These are phyloP conservation scores for Capsicum pubescens DNA, from an alignment of 257 asterid species.

Conservation along the genomic window DNA sequence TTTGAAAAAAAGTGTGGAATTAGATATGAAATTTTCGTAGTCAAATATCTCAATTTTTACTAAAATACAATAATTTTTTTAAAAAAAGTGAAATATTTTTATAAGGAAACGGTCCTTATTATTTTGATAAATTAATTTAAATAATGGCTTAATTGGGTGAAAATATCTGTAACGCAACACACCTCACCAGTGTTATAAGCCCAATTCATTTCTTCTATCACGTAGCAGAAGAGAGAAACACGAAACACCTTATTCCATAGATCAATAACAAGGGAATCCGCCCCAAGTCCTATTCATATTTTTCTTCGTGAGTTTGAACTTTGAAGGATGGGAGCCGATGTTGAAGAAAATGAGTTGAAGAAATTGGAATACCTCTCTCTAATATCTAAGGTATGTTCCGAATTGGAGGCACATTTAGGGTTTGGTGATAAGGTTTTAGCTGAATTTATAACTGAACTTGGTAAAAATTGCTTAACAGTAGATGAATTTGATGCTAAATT, in stretches of 20 bases:
- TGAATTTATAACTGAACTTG: conserved; percentile 78
- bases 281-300: background rate
- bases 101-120: too few species aligned
- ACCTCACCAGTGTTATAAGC: too few species aligned
- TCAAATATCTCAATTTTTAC: too few species aligned
- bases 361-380: conserved; percentile 72
- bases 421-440: conserved; percentile 76
- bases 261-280: background rate
- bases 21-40: too few species aligned
- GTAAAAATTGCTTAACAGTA: conserved; percentile 59
- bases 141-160: too few species aligned
- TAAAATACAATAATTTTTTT: too few species aligned
- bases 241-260: background rate
- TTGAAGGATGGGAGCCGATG: conserved; percentile 49
- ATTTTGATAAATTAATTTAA: too few species aligned
- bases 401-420: conserved; percentile 75
- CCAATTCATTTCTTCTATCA: too few species aligned
- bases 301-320: background rate
- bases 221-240: background rate
- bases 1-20: too few species aligned
- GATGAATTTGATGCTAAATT: conserved; percentile 66
- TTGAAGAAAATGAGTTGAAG: conserved; percentile 58
- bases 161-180: too few species aligned
- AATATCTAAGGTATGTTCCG: conserved; percentile 85
- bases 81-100: too few species aligned